Evolutionary conservation across 2,329 filamentous ascomycete species (phyloP).

Genomic region (Dryadomyces quercivorus): DNA sequence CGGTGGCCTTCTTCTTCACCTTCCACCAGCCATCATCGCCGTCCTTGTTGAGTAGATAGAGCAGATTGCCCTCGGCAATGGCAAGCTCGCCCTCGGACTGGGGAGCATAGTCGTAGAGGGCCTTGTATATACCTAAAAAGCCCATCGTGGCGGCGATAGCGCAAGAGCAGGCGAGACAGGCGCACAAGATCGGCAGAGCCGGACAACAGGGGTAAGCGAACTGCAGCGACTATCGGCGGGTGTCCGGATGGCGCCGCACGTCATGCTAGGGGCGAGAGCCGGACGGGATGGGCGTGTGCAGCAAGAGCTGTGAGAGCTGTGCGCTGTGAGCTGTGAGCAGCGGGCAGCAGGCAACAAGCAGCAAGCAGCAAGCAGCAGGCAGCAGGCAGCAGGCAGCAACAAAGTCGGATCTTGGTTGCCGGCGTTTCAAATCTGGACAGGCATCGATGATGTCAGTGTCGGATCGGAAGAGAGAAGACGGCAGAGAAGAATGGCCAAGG

Average conservation of each 20-base stretch:
- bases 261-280: neutral
- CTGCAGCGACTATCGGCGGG: neutral
- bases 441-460: neutral
- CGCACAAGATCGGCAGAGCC: neutral
- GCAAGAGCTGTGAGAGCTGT: too few species aligned
- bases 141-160: slow-evolving; percentile 7
- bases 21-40: slow-evolving; percentile 82
- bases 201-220: neutral
- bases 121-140: slow-evolving; percentile 15
- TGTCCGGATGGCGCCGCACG: neutral
- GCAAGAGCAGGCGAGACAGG: neutral
- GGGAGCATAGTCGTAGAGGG: slow-evolving; percentile 16
- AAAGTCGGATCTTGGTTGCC: too few species aligned
- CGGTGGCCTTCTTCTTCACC: slow-evolving; percentile 77
- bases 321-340: too few species aligned
- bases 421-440: neutral
- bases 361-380: neutral
- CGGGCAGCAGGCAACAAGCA: neutral
- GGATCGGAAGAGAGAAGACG: neutral
- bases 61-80: slow-evolving; percentile 13
- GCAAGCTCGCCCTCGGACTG: slow-evolving; percentile 15
- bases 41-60: slow-evolving; percentile 40
- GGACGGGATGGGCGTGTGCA: neutral
- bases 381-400: too few species aligned
- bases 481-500: neutral